Percentiles rank a stretch among this genome's conserved stretches.
phyloP scores from a whole-genome alignment of 345 rosid species.

The Sonneratia caseolaris region DNA sequence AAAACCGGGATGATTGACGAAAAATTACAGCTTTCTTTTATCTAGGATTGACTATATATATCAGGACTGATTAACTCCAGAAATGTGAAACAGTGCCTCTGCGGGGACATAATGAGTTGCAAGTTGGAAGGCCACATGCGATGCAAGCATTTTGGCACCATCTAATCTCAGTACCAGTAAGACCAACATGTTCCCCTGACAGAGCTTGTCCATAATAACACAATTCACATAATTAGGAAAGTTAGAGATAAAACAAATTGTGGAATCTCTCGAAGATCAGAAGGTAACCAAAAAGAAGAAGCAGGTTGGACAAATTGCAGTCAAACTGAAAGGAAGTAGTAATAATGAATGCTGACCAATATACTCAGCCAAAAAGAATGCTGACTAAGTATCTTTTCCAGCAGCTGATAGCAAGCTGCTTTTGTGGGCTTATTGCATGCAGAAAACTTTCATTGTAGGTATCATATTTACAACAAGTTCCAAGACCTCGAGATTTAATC shows the following conservation, averaged over 20 bases:
- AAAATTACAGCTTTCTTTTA: neutral
- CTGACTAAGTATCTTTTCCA: neutral
- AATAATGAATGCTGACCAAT: neutral
- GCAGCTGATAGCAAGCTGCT: neutral
- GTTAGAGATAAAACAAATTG: neutral
- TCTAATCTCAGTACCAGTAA: conserved; percentile 65
- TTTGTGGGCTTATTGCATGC: neutral
- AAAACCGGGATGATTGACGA: neutral
- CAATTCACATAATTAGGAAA: neutral
- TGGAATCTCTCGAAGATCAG: neutral
- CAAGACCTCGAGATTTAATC: neutral
- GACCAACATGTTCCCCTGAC: conserved; percentile 71
- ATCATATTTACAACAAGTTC: neutral
- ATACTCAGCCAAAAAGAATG: neutral
- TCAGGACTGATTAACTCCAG: neutral
- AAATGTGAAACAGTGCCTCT: conserved; percentile 26
- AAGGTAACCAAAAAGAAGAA: too few relatives aligned
- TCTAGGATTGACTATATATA: conserved; percentile 8
- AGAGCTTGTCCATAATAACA: too few relatives aligned
- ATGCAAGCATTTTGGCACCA: conserved; percentile 72
- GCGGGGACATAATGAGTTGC: conserved; percentile 80
- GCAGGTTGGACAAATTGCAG: neutral
- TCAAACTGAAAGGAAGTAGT: neutral
- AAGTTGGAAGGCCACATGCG: conserved; percentile 63
- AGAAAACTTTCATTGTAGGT: neutral